Evolutionary conservation across 371 early-diverging fungal species (phyloP).

Genomic region (Funneliformis caledonium): DNA sequence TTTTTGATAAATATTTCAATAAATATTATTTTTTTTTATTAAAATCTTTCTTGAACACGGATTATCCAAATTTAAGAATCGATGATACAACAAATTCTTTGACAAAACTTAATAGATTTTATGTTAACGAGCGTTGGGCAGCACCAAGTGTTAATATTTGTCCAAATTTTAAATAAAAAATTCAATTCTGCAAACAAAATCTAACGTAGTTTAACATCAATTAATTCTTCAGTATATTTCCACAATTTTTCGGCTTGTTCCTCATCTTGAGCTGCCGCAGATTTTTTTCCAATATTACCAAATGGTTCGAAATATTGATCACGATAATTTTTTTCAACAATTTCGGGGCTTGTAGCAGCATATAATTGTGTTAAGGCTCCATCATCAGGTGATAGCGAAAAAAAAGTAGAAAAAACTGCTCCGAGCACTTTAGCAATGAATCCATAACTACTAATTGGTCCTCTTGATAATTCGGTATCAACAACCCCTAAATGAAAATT

Average conservation of each 20-base stretch:
- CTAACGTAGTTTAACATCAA: slow-evolving; percentile 3
- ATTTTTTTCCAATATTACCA: slow-evolving; percentile 40
- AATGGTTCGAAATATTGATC: slow-evolving; percentile 59
- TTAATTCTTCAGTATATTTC: slow-evolving; percentile 25
- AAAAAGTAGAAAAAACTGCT: not conserved
- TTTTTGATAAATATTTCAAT: too few relatives aligned
- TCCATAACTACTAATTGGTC: too few relatives aligned
- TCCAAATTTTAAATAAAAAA: too few relatives aligned
- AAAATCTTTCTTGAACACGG: too few relatives aligned
- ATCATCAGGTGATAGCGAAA: slow-evolving; percentile 47
- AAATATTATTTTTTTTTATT: too few relatives aligned
- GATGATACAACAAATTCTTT: too few relatives aligned
- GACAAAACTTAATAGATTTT: too few relatives aligned
- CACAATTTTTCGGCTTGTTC: slow-evolving; percentile 15
- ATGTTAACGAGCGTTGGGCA: too few relatives aligned
- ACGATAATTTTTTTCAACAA: slow-evolving; percentile 56
- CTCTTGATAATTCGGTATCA: not conserved
- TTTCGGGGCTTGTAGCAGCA: slow-evolving; percentile 68
- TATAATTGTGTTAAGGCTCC: slow-evolving; percentile 70
- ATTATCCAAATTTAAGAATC: too few relatives aligned
- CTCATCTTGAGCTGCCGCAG: slow-evolving; percentile 18
- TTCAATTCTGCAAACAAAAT: too few relatives aligned
- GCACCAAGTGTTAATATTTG: too few relatives aligned
- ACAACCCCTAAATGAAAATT: not conserved
- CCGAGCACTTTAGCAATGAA: not conserved